A percentile compares a stretch with the other conserved stretches of the same genome.
phyloP scores from a whole-genome alignment of 768 basidiomycete species.

The Coprinopsis strossmayeri region DNA sequence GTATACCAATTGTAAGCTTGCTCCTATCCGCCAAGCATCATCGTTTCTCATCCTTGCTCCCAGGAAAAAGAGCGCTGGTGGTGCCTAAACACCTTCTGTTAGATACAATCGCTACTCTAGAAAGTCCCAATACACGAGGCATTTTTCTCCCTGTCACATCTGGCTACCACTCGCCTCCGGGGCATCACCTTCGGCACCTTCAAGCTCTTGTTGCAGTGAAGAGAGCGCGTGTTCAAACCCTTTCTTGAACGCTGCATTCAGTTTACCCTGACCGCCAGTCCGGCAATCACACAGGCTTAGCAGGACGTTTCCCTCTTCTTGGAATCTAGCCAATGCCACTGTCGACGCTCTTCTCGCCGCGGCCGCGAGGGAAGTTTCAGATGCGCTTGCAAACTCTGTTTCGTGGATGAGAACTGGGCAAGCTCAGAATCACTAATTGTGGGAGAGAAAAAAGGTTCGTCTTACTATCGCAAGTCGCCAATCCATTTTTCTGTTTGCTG shows the following conservation, averaged over 20 bases:
- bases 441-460: neutral
- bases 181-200: constrained; percentile 15
- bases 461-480: constrained; percentile 49
- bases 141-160: constrained; percentile 3
- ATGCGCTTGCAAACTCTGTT: constrained; percentile 51
- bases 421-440: neutral
- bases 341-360: constrained; percentile 59
- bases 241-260: constrained; percentile 20
- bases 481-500: constrained; percentile 21
- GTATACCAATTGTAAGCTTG: constrained; percentile 52
- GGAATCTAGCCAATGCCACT: constrained; percentile 63
- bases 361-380: constrained; percentile 40
- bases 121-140: neutral
- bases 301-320: constrained; percentile 58
- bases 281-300: constrained; percentile 64
- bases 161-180: too few species aligned
- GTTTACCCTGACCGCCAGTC: constrained; percentile 30
- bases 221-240: constrained; percentile 22
- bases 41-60: constrained; percentile 2
- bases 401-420: constrained; percentile 62
- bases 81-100: constrained; percentile 13
- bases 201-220: constrained; percentile 18
- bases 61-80: constrained; percentile 38
- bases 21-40: neutral
- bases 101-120: constrained; percentile 1